These are phyloP conservation scores for Ananas comosus DNA, from an alignment of 176 grass and related monocot genomes.

Conservation along the genomic window DNA sequence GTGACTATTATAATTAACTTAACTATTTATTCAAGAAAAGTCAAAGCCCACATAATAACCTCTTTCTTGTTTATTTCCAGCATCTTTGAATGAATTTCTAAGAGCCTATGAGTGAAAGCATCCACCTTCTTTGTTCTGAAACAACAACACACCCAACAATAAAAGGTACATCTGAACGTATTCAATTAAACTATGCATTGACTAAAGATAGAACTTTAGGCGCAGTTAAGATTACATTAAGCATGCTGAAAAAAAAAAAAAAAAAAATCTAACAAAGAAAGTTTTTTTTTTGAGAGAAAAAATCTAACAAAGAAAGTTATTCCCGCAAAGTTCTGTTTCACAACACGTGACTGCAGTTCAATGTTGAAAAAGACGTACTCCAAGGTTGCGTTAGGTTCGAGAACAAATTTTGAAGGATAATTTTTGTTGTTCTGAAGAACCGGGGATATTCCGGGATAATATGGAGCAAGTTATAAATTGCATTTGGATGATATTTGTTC, in stretches of 20 bases:
- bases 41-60: conserved; percentile 24
- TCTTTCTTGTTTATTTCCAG: conserved; percentile 66
- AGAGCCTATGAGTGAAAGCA: conserved; percentile 65
- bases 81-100: conserved; percentile 86
- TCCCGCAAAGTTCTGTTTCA: no score
- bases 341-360: no score
- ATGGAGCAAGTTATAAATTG: no score
- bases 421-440: no score
- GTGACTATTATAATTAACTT: neutral
- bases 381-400: no score
- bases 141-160: neutral
- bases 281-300: no score
- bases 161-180: neutral
- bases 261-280: no score
- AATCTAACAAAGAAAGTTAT: no score
- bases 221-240: neutral
- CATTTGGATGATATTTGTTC: no score
- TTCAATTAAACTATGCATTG: neutral
- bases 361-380: no score
- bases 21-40: neutral
- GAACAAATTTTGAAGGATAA: no score
- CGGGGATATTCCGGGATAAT: no score
- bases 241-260: neutral
- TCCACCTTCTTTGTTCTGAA: conserved; percentile 84
- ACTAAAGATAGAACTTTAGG: neutral